These are phyloP conservation scores for Salvia hispanica DNA, from an alignment of 257 asterid genomes.

Conservation along the genomic window DNA sequence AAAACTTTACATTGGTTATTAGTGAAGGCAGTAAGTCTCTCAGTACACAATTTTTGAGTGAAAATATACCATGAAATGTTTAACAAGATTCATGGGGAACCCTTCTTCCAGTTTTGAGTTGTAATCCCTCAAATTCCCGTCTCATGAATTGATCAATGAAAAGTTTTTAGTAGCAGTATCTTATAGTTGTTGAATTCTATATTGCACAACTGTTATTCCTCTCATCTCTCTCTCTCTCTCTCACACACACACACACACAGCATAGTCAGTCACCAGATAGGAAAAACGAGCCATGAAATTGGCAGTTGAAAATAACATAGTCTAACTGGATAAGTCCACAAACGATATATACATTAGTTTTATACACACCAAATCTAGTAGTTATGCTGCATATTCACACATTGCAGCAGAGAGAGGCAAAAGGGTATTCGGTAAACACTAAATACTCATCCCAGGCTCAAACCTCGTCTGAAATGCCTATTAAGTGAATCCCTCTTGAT, in stretches of 20 bases:
- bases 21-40: conserved; percentile 22
- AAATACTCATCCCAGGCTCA: conserved; percentile 34
- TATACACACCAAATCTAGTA: conserved; percentile 6
- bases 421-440: not conserved
- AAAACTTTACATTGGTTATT: conserved; percentile 49
- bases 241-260: no score
- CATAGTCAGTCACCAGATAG: not conserved
- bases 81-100: not conserved
- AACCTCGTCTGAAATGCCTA: conserved; percentile 18
- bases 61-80: conserved; percentile 7
- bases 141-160: conserved; percentile 5
- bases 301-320: not conserved
- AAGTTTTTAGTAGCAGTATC: not conserved
- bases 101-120: not conserved
- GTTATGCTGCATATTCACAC: not conserved
- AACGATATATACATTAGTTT: not conserved
- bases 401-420: not conserved
- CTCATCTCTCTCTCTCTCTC: not conserved
- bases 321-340: not conserved
- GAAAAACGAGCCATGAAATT: no score
- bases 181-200: not conserved
- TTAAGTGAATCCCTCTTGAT: conserved; percentile 60
- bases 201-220: not conserved
- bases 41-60: not conserved
- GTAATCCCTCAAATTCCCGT: not conserved